Base-by-base conservation (phyloP, 805 yeast genomes). In the Metschnikowia proteae region DNA sequence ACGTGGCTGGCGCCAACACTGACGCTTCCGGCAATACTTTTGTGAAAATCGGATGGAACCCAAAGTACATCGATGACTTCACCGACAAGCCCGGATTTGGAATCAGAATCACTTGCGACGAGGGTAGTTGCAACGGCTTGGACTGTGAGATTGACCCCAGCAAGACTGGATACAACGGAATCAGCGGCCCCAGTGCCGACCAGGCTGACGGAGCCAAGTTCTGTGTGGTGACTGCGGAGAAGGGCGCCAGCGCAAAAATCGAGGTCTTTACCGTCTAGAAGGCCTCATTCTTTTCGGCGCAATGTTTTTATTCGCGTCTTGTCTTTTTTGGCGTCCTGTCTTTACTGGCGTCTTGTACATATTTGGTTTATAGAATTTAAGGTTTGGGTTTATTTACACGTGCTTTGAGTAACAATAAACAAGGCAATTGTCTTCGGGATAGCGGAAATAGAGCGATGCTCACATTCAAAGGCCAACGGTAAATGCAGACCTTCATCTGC, bases 1-100 rank as follows among this genome's bases (percentile, higher is more conserved):
- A 88, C 59, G 96, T 90, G 54, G 95, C 94, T 11, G 97, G 97
- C 55, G 88, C 91, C 52, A 89, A 89, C 73, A 80, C 80, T 75
- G 96, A 88, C 64, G 67, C 65, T 52, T 68, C 61, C 50, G 84
- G 88, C 30, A 79, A 79, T 64, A 89, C 96, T 3, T 89, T 57
- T 64, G 88, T 87, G 55, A 90, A 88, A 69, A 80, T 89, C 63
- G 96, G 92, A 40, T 88, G 96, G 96, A 89, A 89, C 67, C 96
- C 97, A 11, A 78, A 85, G 48, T 87, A 88, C 66, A 65, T 86
- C 58, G 92, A 85, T 54, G 74, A 73, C 44, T 86, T 83, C 71
- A 71, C 73, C 53, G 66, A 74, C 58, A 71, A 67, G 53, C 96
- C 95, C 39, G 63, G 62, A 29, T 88, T 81, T 57, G 96, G 96